Evolutionary conservation across 2,329 filamentous ascomycete species (phyloP).

Genomic region (Phialophora expanda): DNA sequence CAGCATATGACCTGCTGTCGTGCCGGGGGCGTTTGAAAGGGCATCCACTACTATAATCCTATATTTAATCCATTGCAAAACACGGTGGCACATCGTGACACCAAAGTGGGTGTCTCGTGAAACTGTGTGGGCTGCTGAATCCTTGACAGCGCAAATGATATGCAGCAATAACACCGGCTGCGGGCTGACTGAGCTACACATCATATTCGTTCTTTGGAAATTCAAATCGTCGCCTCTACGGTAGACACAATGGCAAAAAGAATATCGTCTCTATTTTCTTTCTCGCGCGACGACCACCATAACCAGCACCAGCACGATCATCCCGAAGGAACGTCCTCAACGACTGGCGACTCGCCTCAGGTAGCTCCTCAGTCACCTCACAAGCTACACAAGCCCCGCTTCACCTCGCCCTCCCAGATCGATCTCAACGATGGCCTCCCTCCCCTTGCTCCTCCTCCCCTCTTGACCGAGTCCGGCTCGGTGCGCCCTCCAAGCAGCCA

Average conservation of each 20-base stretch:
- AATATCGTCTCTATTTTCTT: conserved; percentile 37
- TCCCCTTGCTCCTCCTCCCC: conserved; percentile 49
- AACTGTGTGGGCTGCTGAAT: neutral
- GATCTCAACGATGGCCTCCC: conserved; percentile 29
- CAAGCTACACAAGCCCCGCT: conserved; percentile 33
- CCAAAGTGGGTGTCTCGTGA: neutral
- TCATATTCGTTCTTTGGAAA: neutral
- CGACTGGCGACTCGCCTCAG: conserved; percentile 4
- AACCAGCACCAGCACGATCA: neutral
- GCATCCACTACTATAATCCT: neutral
- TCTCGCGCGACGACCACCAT: conserved; percentile 29
- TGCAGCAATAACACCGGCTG: neutral
- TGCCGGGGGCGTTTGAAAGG: neutral
- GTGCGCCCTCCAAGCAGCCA: conserved; percentile 46
- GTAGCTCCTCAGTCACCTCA: conserved; percentile 20
- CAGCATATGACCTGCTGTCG: neutral
- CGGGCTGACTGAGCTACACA: neutral
- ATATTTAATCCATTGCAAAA: neutral
- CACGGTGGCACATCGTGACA: conserved; percentile 10
- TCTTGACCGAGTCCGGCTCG: conserved; percentile 46
- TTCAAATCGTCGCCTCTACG: neutral
- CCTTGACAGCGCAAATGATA: conserved; percentile 4
- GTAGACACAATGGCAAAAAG: conserved; percentile 29
- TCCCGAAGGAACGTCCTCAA: neutral
- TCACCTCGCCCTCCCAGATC: conserved; percentile 30